These are phyloP conservation scores for Apiosordaria backusii DNA, from an alignment of 495 filamentous ascomycete species.

Conservation along the genomic window DNA sequence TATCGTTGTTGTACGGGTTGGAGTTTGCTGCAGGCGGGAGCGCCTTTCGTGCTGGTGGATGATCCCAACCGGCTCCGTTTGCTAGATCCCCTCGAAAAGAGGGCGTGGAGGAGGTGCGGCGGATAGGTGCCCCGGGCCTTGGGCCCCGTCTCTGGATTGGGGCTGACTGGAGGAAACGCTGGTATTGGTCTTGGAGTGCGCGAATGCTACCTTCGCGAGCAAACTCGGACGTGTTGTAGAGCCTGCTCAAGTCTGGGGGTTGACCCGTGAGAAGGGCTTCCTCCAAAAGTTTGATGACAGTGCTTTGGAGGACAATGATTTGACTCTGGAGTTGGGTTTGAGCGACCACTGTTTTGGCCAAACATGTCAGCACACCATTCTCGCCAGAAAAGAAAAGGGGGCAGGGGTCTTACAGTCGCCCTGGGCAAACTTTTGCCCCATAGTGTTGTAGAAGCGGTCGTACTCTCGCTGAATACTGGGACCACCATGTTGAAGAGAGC, in stretches of 20 bases:
- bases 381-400: not conserved
- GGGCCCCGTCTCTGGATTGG: conserved; percentile 5
- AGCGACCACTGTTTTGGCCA: conserved; percentile 20
- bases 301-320: conserved; percentile 35
- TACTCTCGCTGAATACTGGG: conserved; percentile 31
- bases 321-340: conserved; percentile 38
- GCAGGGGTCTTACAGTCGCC: conserved; percentile 30
- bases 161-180: conserved; percentile 27
- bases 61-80: not conserved
- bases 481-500: conserved; percentile 30
- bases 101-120: conserved; percentile 31
- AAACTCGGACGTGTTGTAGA: conserved; percentile 38
- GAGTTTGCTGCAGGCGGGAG: not conserved
- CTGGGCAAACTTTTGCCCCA: conserved; percentile 34
- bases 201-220: conserved; percentile 34
- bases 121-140: conserved; percentile 19
- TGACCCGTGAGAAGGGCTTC: conserved; percentile 30
- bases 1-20: not conserved
- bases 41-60: not conserved
- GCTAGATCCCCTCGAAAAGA: conserved; percentile 13
- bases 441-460: conserved; percentile 23
- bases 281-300: conserved; percentile 34
- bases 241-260: conserved; percentile 24
- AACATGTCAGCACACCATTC: not conserved
- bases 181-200: conserved; percentile 37